Evolutionary conservation across 164 flowering plant genomes (phyloP), one percentile per base, ranked within the genome.

Genomic region (Piper longum): DNA sequence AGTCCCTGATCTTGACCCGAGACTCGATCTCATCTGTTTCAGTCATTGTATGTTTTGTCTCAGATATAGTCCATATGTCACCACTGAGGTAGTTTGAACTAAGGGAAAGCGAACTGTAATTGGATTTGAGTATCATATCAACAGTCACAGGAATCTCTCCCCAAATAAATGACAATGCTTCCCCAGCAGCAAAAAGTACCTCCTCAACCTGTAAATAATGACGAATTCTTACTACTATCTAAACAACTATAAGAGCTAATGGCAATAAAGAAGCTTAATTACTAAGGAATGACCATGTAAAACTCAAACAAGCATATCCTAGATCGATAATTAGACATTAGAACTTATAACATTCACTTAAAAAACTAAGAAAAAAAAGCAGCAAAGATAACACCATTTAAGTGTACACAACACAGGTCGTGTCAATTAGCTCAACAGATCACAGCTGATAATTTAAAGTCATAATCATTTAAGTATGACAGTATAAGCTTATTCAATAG

Each of bases 101-200:
- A 74, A 77, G 83, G 26, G 96, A 88, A 66, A 93, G 91, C 41
- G 99, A 86, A 52, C 78, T 75, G 78, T 84, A 93, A 63, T 93
- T 82, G 59, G 96, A 84, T 77, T 78, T 90, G 67, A 93, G 88
- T 79, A 93, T 90, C 75, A 81, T 65, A 73, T 93, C 93, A 66
- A 91, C 88, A 57, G 95, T 83, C 57, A 90, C 95, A 70, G 96
- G 88, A 61, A 90, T 96, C 66, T 86, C 84, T 68, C 99, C 99
- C 99, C 99, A 93, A 56, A 90, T 60, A 75, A 93, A 93, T 14
- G 99, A 81, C 45, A 93, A 76, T 66, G 96, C 97, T 76, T 93
- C 99, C 60, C 99, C 99, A 74, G 92, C 96, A 76, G 99, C 96
- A 81, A 93, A 93, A 39, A 93, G 80, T 60, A 88, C 72, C 63